These are phyloP conservation scores for Xylogone sp. DNA, from an alignment of 2,329 filamentous ascomycete genomes.

Conservation along the genomic window DNA sequence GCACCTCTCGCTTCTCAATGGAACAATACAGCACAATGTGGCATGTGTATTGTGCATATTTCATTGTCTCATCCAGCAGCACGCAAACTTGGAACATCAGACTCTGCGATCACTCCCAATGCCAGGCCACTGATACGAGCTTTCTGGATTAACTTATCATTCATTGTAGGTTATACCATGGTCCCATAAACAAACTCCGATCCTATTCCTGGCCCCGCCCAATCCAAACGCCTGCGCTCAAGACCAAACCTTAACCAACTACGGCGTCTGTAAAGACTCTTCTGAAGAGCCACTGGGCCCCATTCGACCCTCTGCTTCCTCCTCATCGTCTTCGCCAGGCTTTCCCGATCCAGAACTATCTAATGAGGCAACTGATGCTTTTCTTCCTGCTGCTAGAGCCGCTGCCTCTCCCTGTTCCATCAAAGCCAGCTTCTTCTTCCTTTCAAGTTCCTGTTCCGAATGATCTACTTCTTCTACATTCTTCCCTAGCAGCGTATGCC, in stretches of 20 bases:
- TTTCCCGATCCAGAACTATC: constrained; percentile 11
- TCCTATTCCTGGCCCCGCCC: not conserved
- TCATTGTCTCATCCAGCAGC: too few species aligned
- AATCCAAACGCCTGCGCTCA: not conserved
- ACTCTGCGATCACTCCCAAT: too few species aligned
- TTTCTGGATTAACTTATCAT: too few species aligned
- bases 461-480: constrained; percentile 12
- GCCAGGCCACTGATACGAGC: too few species aligned
- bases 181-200: not conserved
- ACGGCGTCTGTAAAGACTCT: not conserved
- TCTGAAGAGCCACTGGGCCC: not conserved
- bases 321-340: not conserved
- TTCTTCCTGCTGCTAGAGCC: constrained; percentile 34
- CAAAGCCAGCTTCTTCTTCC: constrained; percentile 52
- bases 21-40: too few species aligned
- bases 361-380: constrained; percentile 17
- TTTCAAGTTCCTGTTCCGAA: constrained; percentile 18
- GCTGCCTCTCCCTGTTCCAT: constrained; percentile 59
- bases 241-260: not conserved
- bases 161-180: too few species aligned
- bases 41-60: too few species aligned
- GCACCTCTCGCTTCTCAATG: too few species aligned
- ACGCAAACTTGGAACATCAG: too few species aligned
- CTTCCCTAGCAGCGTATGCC: constrained; percentile 19
- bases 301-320: not conserved